These are phyloP conservation scores for Dictyostelium firmibasis DNA, from an alignment of 78 protist species.

Conservation along the genomic window DNA sequence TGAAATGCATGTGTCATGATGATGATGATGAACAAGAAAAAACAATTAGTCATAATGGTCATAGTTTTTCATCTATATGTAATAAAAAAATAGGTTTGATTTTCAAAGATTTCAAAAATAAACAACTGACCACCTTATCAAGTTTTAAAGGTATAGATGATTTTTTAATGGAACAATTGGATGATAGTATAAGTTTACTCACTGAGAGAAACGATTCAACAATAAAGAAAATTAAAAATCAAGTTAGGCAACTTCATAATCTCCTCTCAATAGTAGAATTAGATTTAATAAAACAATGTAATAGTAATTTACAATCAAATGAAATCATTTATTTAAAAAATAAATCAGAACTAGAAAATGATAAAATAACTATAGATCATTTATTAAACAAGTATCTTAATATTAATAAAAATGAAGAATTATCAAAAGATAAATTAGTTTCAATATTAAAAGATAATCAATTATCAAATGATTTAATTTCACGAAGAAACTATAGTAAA, in stretches of 20 bases:
- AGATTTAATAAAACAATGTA: neutral
- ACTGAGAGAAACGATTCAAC: neutral
- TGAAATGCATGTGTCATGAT: neutral
- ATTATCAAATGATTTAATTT: neutral
- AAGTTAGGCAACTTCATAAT: neutral
- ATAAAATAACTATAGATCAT: neutral
- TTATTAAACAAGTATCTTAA: neutral
- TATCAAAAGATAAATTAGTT: neutral
- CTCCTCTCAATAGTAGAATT: neutral
- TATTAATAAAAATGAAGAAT: neutral
- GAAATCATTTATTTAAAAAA: neutral
- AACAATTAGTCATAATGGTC: neutral
- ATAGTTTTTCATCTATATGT: neutral
- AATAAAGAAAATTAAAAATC: neutral
- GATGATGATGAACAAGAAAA: neutral
- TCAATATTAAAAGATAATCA: neutral
- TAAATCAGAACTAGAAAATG: neutral
- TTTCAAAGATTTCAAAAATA: neutral
- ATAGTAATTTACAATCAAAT: neutral
- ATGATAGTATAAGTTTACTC: neutral
- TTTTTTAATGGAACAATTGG: neutral
- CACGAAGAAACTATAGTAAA: neutral
- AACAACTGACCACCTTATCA: neutral
- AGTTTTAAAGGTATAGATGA: neutral
- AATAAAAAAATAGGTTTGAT: neutral